Base-by-base conservation (phyloP, 1,284 basidiomycete species). In the Fistulina hepatica region DNA sequence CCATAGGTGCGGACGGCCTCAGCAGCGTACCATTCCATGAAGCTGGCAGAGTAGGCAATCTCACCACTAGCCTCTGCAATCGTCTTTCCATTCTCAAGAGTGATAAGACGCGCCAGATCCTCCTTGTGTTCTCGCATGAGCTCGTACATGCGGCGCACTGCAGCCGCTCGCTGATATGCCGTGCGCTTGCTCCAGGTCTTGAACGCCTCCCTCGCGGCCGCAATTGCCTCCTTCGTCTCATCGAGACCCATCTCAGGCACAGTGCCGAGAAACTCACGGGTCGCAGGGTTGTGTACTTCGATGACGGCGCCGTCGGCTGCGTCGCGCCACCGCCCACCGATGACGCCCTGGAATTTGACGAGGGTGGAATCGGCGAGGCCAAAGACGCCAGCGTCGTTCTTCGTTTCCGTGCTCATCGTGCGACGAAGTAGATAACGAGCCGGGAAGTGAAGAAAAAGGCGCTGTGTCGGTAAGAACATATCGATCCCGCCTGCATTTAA, bases 81-180 rank as follows among this genome's bases (percentile, higher is more conserved):
- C 3, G 88, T 70, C 64, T 97, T 97, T 25, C 92, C 92, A 50
- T 97, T 97, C 63, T 97, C 92, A 44, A 88, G 63, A 5, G 88
- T 90, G 83, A 92, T 85, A 38, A 93, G 74, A 27, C 76, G 71
- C 9, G 76, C 75, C 23, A 95, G 65, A 53, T 95, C 91, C 28
- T 93, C 85, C 26, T 76, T 65, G 55, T 91, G 70, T 53, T 85
- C 71, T 45, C 73, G 63, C 79, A 92, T 82, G 44, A 90, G 66
- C 19, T 61, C 58, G 54, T 68, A 80, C 45, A 90, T 85, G 47
- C 23, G 40, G 33, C 32, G 15, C 15, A 27, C 12, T 25, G 39
- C 10, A 27, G 31, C 41, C 16, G 23, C 37, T 44, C 60, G 34
- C 25, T 83, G 82, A 64, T 85, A 86, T 20, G 80, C 76, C 2